phyloP scores from a whole-genome alignment of 495 filamentous ascomycete species.

The Aspergillus incahuasiensis region DNA sequence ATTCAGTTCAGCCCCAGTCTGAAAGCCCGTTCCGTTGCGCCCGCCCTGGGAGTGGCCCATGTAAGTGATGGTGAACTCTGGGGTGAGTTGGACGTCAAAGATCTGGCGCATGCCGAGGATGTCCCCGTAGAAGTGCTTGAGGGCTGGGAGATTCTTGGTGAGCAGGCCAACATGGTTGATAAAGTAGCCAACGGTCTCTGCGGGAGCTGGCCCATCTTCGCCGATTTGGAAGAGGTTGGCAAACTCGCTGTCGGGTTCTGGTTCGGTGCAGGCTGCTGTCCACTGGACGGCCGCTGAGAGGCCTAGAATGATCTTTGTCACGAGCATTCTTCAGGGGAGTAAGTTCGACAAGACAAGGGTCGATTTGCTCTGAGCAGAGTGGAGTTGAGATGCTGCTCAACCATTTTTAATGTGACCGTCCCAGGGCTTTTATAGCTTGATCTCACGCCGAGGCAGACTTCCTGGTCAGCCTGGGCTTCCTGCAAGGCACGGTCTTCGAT shows the following conservation, averaged over 20 bases:
- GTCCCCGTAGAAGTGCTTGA: slow-evolving; percentile 9
- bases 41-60: slow-evolving; percentile 4
- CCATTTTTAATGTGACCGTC: background rate
- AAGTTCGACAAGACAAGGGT: background rate
- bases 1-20: slow-evolving; percentile 1
- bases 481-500: background rate
- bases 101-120: slow-evolving; percentile 8
- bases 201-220: slow-evolving; percentile 3
- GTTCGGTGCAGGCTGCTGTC: background rate
- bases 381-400: background rate
- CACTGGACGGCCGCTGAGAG: background rate
- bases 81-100: slow-evolving; percentile 5
- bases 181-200: slow-evolving; percentile 8
- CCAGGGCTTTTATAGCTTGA: background rate
- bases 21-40: slow-evolving; percentile 6
- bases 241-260: background rate
- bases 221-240: background rate
- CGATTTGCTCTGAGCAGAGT: background rate
- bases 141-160: background rate
- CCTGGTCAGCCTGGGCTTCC: background rate
- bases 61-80: slow-evolving; percentile 5
- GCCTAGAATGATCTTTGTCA: background rate
- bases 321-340: slow-evolving; percentile 1
- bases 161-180: slow-evolving; percentile 9
- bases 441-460: background rate